Evolutionary conservation across 139 green algal genomes (phyloP).

Genomic region (Asterochloris sp.): DNA sequence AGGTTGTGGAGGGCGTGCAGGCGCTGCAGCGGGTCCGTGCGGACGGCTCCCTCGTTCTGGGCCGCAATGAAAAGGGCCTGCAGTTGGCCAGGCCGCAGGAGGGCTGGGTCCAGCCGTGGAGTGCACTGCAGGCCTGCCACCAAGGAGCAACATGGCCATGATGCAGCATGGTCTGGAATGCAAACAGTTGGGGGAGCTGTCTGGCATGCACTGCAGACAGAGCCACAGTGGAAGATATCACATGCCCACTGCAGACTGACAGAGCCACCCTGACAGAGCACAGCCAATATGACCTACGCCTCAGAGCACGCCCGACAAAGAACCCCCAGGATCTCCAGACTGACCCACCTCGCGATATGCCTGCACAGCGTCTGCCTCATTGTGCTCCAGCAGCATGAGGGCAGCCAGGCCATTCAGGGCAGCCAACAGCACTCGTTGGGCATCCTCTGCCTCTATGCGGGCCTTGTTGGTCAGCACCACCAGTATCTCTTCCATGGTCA

Average conservation of each 20-base stretch:
- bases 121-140: not conserved
- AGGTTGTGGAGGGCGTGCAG: conserved; percentile 90
- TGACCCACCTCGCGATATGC: conserved; percentile 64
- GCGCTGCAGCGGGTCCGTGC: conserved; percentile 75
- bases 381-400: conserved; percentile 58
- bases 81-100: not conserved
- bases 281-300: too few relatives aligned
- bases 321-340: not conserved
- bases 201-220: too few relatives aligned
- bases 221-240: too few relatives aligned
- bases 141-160: not conserved
- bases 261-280: not conserved
- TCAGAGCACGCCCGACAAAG: too few relatives aligned
- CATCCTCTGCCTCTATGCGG: conserved; percentile 82
- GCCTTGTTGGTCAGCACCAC: conserved; percentile 50
- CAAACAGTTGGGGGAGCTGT: too few relatives aligned
- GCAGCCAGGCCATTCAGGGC: conserved; percentile 81
- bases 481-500: conserved; percentile 88
- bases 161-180: too few relatives aligned
- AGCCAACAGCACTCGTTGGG: conserved; percentile 70
- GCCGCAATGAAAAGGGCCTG: conserved; percentile 20
- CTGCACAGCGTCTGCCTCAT: conserved; percentile 37
- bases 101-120: not conserved
- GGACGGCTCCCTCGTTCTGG: conserved; percentile 37
- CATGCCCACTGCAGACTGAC: not conserved